Evolutionary conservation across 495 filamentous ascomycete species (phyloP), one percentile per base, ranked within the genome.

Genomic region (Hapsidospora chrysogenum): DNA sequence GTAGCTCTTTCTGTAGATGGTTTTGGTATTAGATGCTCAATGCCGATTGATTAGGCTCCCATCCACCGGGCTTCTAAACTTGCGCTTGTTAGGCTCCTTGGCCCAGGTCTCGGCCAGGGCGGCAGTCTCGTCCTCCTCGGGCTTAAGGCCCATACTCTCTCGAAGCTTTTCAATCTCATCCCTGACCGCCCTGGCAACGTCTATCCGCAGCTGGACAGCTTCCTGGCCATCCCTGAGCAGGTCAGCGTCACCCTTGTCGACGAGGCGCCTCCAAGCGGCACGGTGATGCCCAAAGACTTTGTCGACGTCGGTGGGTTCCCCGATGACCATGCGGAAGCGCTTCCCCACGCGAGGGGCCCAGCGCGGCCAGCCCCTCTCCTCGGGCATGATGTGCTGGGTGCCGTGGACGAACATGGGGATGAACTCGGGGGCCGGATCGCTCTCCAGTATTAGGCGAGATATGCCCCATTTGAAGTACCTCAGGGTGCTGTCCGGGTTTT

Each of bases 381-480:
- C 85, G 43, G 78, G 71, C 85, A 94, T 94, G 42, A 87, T 56
- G 22, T 76, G 49, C 36, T 95, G 77, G 16, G 80, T 74, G 17
- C 89, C 89, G 41, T 92, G 79, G 35, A 95, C 73, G 66, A 86
- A 97, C 53, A 97, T 83, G 6, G 89, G 85, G n/a, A 97, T 62
- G 0, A 97, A 61, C 36, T 83, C 78, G 1, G 89, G 89, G 29
- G 73, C 70, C 19, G 79, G 78, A 17, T 83, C 80, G 31, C 77
- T 61, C 52, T 97, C 89, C 8, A 97, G 66, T 34, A 97, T 87
- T 25, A 94, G 59, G 1, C 89, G 72, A 3, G 86, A 78, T 5
- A 95, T 61, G 4, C 89, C 89, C 89, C 89, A 97, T 54, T 89
- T 92, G 70, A 94, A 94, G 60, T 97, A 97, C 9, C 87, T 79